These are phyloP conservation scores for Periconia digitata DNA, from an alignment of 2,329 filamentous ascomycete genomes.

Conservation along the genomic window DNA sequence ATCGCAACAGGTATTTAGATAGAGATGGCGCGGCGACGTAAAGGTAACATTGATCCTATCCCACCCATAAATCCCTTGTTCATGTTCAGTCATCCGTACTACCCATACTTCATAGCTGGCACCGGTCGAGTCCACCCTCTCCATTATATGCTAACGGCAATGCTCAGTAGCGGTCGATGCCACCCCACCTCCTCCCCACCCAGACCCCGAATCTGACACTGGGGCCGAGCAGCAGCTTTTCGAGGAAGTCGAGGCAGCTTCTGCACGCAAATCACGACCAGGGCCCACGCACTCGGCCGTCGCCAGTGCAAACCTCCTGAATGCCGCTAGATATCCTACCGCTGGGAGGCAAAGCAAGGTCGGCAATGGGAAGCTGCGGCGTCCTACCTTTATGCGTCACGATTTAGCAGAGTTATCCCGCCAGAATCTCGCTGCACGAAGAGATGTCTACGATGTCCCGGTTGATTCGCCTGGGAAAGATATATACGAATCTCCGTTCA, in stretches of 20 bases:
- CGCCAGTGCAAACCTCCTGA: constrained; percentile 28
- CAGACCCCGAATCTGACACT: constrained; percentile 11
- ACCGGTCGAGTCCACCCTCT: neutral
- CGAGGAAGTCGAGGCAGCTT: constrained; percentile 15
- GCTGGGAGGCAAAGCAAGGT: constrained; percentile 2
- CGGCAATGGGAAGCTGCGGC: constrained; percentile 21
- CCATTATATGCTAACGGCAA: neutral
- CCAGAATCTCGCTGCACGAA: constrained; percentile 12
- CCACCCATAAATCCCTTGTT: neutral
- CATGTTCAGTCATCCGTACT: neutral
- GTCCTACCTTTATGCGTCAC: constrained; percentile 11
- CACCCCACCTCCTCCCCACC: neutral
- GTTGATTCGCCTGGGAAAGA: constrained; percentile 23
- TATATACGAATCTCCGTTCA: neutral
- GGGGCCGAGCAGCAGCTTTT: constrained; percentile 27
- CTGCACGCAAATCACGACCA: constrained; percentile 5
- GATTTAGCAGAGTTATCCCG: constrained; percentile 4
- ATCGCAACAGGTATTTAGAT: neutral
- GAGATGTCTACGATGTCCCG: constrained; percentile 19
- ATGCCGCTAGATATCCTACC: constrained; percentile 25
- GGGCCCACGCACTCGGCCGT: constrained; percentile 14
- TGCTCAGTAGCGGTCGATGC: neutral
- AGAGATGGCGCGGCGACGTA: neutral
- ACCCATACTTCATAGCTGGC: no score
- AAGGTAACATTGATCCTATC: neutral